Evolutionary conservation across 768 basidiomycete genomes (phyloP).

Genomic region (Clitopilus hobsonii): DNA sequence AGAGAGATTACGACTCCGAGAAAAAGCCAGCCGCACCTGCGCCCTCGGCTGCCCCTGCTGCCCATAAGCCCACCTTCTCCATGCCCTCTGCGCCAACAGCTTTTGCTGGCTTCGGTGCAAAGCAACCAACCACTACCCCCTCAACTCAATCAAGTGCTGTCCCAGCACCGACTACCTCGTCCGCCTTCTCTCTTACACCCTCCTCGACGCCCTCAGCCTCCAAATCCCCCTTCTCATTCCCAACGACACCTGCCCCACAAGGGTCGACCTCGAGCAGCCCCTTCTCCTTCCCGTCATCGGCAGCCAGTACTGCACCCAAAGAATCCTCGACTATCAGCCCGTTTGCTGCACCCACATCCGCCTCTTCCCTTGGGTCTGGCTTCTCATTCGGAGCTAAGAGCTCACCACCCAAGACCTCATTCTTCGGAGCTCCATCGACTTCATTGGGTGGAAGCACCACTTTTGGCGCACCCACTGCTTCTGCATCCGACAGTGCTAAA

Average conservation of each 20-base stretch:
- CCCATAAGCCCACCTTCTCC: constrained; percentile 10
- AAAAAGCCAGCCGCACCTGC: constrained; percentile 9
- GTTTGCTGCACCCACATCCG: not conserved
- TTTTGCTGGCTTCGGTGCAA: constrained; percentile 28
- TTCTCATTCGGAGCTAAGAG: not conserved
- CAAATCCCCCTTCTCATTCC: constrained; percentile 8
- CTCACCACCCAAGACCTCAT: constrained; percentile 2
- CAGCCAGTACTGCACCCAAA: not conserved
- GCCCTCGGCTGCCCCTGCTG: constrained; percentile 6
- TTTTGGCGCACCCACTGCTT: not conserved
- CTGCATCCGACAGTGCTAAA: not conserved
- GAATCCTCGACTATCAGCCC: constrained; percentile 1
- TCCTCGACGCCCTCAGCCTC: constrained; percentile 4
- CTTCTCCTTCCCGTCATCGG: constrained; percentile 5
- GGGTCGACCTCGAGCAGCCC: not conserved
- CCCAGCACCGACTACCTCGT: not conserved
- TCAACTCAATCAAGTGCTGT: too few relatives aligned
- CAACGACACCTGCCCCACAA: not conserved
- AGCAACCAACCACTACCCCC: not conserved
- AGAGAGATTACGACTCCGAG: constrained; percentile 48
- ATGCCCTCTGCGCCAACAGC: constrained; percentile 24
- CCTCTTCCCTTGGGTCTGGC: constrained; percentile 1
- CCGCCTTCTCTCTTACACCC: constrained; percentile 1
- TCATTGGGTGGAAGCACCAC: not conserved
- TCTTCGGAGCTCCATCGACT: not conserved